These are phyloP conservation scores for Diospyros kaki DNA, from an alignment of 148 eudicot species.

Conservation along the genomic window DNA sequence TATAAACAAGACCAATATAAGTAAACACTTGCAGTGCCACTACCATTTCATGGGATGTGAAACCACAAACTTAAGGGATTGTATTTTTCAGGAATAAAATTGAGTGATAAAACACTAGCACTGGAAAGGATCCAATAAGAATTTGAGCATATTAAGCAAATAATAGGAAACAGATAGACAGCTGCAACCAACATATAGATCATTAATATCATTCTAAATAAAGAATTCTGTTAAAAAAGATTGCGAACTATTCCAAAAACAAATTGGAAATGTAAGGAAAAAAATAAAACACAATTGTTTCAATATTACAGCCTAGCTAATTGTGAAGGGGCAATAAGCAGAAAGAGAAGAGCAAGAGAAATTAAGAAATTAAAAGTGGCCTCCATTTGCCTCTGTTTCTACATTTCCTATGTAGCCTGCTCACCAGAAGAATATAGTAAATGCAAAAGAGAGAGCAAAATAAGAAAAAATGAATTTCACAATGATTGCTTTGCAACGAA, in stretches of 20 bases:
- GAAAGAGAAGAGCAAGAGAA: too few species aligned
- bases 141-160: background rate
- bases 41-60: background rate
- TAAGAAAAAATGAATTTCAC: too few species aligned
- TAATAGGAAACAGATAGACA: background rate
- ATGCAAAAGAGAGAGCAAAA: too few species aligned
- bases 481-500: too few species aligned
- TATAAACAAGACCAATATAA: background rate
- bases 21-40: background rate
- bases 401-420: too few species aligned
- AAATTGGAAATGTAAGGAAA: too few species aligned
- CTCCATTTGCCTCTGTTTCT: too few species aligned
- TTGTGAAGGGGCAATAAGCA: too few species aligned
- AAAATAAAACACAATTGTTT: too few species aligned
- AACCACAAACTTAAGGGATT: background rate
- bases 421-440: too few species aligned
- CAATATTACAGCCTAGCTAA: too few species aligned
- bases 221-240: background rate
- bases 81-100: background rate
- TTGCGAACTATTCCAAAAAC: background rate
- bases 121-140: background rate
- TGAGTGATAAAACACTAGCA: background rate
- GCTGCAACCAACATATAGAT: background rate
- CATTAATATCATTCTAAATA: background rate
- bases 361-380: too few species aligned